Evolutionary conservation across 2,329 filamentous ascomycete species (phyloP).

Genomic region (Talaromyces sp.): DNA sequence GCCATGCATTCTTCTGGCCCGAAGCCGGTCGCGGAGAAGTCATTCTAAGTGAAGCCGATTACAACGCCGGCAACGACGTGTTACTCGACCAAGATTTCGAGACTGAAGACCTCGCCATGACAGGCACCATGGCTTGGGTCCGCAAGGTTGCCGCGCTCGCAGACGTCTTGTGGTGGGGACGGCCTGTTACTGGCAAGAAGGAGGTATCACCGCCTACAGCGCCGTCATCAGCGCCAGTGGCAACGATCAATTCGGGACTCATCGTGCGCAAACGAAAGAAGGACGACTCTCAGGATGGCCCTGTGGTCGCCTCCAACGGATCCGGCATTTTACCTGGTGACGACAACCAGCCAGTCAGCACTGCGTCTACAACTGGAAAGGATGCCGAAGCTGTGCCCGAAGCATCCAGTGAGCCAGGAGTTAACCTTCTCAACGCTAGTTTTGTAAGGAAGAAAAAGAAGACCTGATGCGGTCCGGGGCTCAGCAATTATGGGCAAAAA

Average conservation of each 20-base stretch:
- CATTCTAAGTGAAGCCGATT: conserved; percentile 35
- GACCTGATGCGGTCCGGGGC: conserved; percentile 15
- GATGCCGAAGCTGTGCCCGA: conserved; percentile 3
- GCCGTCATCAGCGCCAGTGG: conserved; percentile 14
- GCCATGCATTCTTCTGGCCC: conserved; percentile 31
- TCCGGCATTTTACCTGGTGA: not conserved
- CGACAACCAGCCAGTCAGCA: not conserved
- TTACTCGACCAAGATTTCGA: conserved; percentile 42
- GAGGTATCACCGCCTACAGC: conserved; percentile 14
- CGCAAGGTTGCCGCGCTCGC: conserved; percentile 37
- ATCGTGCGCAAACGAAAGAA: conserved; percentile 37
- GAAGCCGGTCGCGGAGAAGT: conserved; percentile 30
- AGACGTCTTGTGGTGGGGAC: conserved; percentile 33
- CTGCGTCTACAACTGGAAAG: not conserved
- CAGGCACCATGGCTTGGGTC: conserved; percentile 39
- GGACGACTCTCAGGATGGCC: conserved; percentile 15
- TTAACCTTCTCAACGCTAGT: conserved; percentile 36
- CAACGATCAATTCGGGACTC: conserved; percentile 26
- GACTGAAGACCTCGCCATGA: conserved; percentile 29
- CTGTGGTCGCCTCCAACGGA: not conserved
- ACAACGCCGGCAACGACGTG: conserved; percentile 35
- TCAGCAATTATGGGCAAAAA: not conserved
- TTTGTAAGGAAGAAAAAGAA: conserved; percentile 41
- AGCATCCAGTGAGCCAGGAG: conserved; percentile 14
- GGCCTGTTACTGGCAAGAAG: conserved; percentile 28